phyloP scores from a whole-genome alignment of 345 rosid species.

The Turritis glabra region DNA sequence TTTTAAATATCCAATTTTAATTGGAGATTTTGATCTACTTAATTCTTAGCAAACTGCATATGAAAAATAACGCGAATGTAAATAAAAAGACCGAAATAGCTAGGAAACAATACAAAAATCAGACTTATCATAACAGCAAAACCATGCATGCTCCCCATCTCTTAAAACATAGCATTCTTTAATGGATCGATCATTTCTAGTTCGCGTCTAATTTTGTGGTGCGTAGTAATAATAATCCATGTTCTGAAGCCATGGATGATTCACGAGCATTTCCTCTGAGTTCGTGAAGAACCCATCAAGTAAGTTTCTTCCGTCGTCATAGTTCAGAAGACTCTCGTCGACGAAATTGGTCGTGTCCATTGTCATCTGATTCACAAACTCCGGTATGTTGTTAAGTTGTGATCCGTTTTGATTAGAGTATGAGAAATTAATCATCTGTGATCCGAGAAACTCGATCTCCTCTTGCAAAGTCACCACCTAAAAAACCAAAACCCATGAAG shows the following conservation, averaged over 20 bases:
- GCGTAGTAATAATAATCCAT: slow-evolving; percentile 25
- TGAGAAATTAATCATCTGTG: slow-evolving; percentile 21
- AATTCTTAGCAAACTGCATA: slow-evolving; percentile 1
- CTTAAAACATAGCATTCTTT: neutral
- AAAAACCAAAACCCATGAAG: neutral
- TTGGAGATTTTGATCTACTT: neutral
- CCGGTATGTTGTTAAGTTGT: slow-evolving; percentile 19
- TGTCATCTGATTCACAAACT: slow-evolving; percentile 28
- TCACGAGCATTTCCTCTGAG: slow-evolving; percentile 21
- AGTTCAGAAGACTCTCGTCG: slow-evolving; percentile 6
- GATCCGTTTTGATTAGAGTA: slow-evolving; percentile 12
- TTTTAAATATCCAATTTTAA: neutral
- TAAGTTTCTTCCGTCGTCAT: slow-evolving; percentile 10
- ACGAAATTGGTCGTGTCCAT: slow-evolving; percentile 23
- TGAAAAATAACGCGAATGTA: neutral
- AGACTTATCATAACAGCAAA: neutral
- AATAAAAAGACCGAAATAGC: neutral
- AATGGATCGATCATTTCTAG: neutral
- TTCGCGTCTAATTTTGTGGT: slow-evolving; percentile 16
- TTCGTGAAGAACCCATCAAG: slow-evolving; percentile 24
- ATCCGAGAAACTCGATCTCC: slow-evolving; percentile 30
- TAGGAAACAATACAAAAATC: neutral
- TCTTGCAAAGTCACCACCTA: slow-evolving; percentile 38
- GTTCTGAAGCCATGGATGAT: slow-evolving; percentile 30
- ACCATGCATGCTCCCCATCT: neutral